Percentiles rank a stretch among this genome's conserved stretches.
phyloP scores from a whole-genome alignment of 768 basidiomycete genomes.

The Panaeolus cyanescens region DNA sequence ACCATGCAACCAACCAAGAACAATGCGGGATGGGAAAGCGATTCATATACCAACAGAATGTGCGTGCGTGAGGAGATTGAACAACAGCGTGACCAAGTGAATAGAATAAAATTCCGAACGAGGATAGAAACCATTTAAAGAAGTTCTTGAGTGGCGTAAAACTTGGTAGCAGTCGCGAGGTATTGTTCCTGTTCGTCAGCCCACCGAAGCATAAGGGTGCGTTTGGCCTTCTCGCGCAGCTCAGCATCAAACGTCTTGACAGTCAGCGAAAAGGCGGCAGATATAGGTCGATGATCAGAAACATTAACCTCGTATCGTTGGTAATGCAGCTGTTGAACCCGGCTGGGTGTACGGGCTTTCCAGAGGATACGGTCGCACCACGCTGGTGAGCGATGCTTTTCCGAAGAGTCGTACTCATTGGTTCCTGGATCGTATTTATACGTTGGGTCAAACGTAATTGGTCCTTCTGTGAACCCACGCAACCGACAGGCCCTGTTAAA shows the following conservation, averaged over 20 bases:
- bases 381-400: conserved; percentile 87
- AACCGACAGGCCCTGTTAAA: conserved; percentile 87
- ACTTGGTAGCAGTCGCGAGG: conserved; percentile 38
- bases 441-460: conserved; percentile 83
- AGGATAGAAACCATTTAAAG: conserved; percentile 17
- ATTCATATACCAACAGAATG: not conserved
- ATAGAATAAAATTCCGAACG: not conserved
- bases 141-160: conserved; percentile 39
- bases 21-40: conserved; percentile 1
- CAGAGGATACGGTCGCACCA: conserved; percentile 97
- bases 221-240: conserved; percentile 56
- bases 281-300: conserved; percentile 90
- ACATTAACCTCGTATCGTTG: conserved; percentile 83
- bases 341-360: conserved; percentile 54
- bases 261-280: conserved; percentile 71
- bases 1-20: not conserved
- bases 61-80: not conserved
- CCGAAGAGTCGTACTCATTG: conserved; percentile 81
- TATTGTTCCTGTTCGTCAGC: conserved; percentile 41
- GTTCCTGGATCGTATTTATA: conserved; percentile 92
- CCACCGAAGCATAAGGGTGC: conserved; percentile 61
- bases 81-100: not conserved
- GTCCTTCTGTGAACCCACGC: conserved; percentile 80
- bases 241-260: conserved; percentile 72
- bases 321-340: conserved; percentile 74